Evolutionary conservation across 441 rosid genomes (phyloP).

Genomic region (Adansonia rubrostipa): DNA sequence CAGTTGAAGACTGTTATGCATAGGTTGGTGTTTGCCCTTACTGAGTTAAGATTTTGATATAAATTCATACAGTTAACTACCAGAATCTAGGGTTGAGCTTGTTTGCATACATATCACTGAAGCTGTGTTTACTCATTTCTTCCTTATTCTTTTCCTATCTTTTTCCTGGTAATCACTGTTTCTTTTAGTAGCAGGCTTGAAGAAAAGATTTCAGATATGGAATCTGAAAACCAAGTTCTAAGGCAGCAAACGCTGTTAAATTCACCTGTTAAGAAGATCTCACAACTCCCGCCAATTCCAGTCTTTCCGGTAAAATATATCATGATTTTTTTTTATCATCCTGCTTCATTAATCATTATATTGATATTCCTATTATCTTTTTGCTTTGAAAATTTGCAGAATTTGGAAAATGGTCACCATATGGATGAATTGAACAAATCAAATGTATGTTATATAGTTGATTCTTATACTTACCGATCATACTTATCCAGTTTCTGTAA

Average conservation of each 20-base stretch:
- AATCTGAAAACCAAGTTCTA: slow-evolving; percentile 80
- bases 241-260: slow-evolving; percentile 65
- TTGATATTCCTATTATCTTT: slow-evolving; percentile 9
- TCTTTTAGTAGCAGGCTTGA: slow-evolving; percentile 70
- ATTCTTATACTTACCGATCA: slow-evolving; percentile 27
- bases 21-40: slow-evolving; percentile 49
- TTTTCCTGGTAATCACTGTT: slow-evolving; percentile 22
- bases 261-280: slow-evolving; percentile 57
- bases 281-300: slow-evolving; percentile 63
- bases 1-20: slow-evolving; percentile 89
- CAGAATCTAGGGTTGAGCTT: background rate
- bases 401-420: slow-evolving; percentile 81
- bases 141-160: slow-evolving; percentile 1
- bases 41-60: background rate
- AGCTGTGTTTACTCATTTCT: slow-evolving; percentile 3
- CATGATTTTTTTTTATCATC: background rate
- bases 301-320: slow-evolving; percentile 47
- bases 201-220: slow-evolving; percentile 87
- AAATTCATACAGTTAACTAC: background rate
- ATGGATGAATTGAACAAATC: slow-evolving; percentile 54
- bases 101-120: slow-evolving; percentile 9
- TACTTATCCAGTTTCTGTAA: slow-evolving; percentile 18
- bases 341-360: slow-evolving; percentile 1
- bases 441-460: slow-evolving; percentile 47
- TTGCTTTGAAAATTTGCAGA: slow-evolving; percentile 50